Evolutionary conservation across 148 eudicot species (phyloP), one percentile per base, ranked within the genome.

Genomic region (Chenopodium quinoa): DNA sequence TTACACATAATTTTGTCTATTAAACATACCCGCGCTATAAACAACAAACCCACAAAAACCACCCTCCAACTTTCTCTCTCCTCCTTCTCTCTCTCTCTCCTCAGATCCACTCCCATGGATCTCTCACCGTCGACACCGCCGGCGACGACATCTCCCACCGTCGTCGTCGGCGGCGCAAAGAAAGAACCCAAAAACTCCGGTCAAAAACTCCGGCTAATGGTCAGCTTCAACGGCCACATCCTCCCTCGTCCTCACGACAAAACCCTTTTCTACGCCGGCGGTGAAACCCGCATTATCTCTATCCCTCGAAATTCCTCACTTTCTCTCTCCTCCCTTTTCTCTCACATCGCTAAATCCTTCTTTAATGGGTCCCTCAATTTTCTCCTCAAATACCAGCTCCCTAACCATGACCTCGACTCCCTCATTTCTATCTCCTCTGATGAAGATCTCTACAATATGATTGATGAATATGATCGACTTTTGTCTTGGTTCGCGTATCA

Each of bases 151-250:
- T n/a, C 32, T 8, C 82, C 52, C 23, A 81, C 60, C 62, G 22
- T 1, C 86, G 17, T 84, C 85, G 47, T 69, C 82, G 63, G 76
- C 76, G 52, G 32, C 20, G 14, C n/a, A 1, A 32, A 4, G 17
- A 37, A 4, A 71, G 47, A 50, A 22, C 22, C 76, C 20, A 14
- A 22, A 74, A 25, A 1, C 20, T 37, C 52, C 11, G 9, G 8
- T 47, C 56, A 23, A n/a, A 95, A 93, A 20, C 86, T 95, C 84
- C 99, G 99, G 2, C 79, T 95, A 0, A 90, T 95, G 91, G 82
- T 89, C 85, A 92, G 97, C 86, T 91, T 87, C 81, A 91, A 92
- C 71, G 99, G 99, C 52, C 94, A 91, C 83, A 93, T 95, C 12
- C 77, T 89, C 82, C 94, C 97, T 2, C 94, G 95, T n/a, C 97